Percentiles rank a stretch among this genome's conserved stretches.
Conservation (phyloP, 257 asterid genomes). For the Echites panduratus region DNA sequence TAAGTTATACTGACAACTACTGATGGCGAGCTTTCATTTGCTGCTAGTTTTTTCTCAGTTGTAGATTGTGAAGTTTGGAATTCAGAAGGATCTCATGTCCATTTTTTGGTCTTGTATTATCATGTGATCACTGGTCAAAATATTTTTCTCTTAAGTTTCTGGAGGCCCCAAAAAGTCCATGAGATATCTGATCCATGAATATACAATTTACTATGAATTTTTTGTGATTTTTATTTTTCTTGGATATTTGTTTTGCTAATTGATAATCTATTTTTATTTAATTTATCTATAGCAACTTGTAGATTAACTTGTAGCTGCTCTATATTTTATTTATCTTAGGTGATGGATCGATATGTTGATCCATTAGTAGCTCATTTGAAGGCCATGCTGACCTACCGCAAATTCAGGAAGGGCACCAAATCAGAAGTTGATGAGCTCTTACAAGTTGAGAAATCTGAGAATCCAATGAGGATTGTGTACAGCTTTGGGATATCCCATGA, state of each 20-base stretch:
- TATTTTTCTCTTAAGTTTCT: not conserved
- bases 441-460: slow-evolving; percentile 66
- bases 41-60: not conserved
- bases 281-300: not conserved
- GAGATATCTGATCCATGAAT: not conserved
- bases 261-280: not conserved
- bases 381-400: slow-evolving; percentile 84
- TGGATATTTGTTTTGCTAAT: not conserved
- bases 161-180: not conserved
- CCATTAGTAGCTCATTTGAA: slow-evolving; percentile 88
- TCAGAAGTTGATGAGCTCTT: slow-evolving; percentile 85
- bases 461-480: slow-evolving; percentile 85
- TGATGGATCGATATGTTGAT: slow-evolving; percentile 98
- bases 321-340: slow-evolving; percentile 37
- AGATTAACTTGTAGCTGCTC: not conserved
- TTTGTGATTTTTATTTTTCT: not conserved
- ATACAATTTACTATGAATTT: not conserved
- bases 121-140: not conserved
- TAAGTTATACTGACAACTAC: not conserved
- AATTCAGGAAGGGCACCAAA: slow-evolving; percentile 77
- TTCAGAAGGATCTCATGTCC: not conserved
- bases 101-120: not conserved
- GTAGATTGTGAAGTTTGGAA: not conserved
- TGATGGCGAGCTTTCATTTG: not conserved
- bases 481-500: slow-evolving; percentile 92